Percentiles rank a stretch among this genome's conserved stretches.
Evolutionary conservation across 2,329 filamentous ascomycete genomes (phyloP).

Genomic region (Aspergillus puulaauensis): DNA sequence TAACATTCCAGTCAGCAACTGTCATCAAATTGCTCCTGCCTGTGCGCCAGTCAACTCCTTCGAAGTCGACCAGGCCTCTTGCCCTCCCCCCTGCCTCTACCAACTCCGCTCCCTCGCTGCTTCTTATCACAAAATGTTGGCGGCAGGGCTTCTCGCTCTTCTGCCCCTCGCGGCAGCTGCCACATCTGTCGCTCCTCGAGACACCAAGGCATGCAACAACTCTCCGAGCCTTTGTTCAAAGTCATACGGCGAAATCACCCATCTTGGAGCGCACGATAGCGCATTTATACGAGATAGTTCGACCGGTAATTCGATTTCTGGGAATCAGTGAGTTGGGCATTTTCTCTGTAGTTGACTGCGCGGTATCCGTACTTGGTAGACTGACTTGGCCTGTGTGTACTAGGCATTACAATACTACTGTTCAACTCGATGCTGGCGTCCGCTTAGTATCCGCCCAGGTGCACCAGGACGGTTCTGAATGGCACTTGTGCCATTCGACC

Average conservation of each 20-base stretch:
- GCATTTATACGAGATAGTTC: slow-evolving; percentile 67
- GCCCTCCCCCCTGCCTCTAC: background rate
- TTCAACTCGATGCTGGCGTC: slow-evolving; percentile 69
- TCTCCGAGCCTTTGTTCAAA: slow-evolving; percentile 70
- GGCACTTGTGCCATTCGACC: slow-evolving; percentile 69
- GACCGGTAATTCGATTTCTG: slow-evolving; percentile 62
- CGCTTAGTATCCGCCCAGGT: slow-evolving; percentile 71
- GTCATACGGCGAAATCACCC: slow-evolving; percentile 72
- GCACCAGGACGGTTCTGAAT: slow-evolving; percentile 59
- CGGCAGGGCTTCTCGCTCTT: slow-evolving; percentile 28
- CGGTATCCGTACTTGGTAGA: background rate
- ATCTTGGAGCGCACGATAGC: slow-evolving; percentile 75
- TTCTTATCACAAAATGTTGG: slow-evolving; percentile 24
- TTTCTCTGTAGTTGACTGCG: background rate
- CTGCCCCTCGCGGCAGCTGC: slow-evolving; percentile 29
- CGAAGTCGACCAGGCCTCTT: background rate
- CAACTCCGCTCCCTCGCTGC: background rate
- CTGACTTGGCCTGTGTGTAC: background rate
- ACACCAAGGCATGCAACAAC: slow-evolving; percentile 70
- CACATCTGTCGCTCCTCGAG: slow-evolving; percentile 28
- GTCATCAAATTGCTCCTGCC: background rate
- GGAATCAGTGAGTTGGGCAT: slow-evolving; percentile 61
- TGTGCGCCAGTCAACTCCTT: background rate
- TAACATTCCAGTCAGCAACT: background rate
- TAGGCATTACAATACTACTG: slow-evolving; percentile 64